phyloP scores from a whole-genome alignment of 495 filamentous ascomycete species.

The Physcia stellaris region DNA sequence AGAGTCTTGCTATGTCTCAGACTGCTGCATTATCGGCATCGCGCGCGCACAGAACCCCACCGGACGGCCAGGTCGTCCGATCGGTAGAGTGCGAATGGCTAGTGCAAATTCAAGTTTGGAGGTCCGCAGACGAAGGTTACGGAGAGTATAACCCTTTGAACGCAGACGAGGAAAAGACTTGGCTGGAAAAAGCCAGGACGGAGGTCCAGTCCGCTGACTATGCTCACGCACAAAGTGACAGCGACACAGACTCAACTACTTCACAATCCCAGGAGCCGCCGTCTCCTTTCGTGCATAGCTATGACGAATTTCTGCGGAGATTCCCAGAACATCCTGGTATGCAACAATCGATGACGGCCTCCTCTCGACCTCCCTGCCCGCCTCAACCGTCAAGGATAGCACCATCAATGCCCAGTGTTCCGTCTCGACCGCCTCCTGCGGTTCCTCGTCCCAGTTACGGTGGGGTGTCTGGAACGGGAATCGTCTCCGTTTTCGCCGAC shows the following conservation, averaged over 20 bases:
- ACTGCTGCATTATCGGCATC: slow-evolving; percentile 38
- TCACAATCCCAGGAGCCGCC: slow-evolving; percentile 17
- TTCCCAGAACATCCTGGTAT: slow-evolving; percentile 58
- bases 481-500: slow-evolving; percentile 36
- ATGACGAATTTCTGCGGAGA: slow-evolving; percentile 70
- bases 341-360: slow-evolving; percentile 64
- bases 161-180: slow-evolving; percentile 44
- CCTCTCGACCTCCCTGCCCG: slow-evolving; percentile 24
- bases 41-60: slow-evolving; percentile 25
- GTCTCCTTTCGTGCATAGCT: slow-evolving; percentile 37
- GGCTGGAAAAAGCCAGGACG: slow-evolving; percentile 45
- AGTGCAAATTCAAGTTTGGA: slow-evolving; percentile 38
- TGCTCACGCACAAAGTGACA: slow-evolving; percentile 23
- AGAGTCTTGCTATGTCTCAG: slow-evolving; percentile 45
- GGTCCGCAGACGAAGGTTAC: slow-evolving; percentile 39
- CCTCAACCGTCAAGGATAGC: slow-evolving; percentile 22
- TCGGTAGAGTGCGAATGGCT: slow-evolving; percentile 38
- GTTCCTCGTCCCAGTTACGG: slow-evolving; percentile 77
- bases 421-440: slow-evolving; percentile 66
- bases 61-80: slow-evolving; percentile 30
- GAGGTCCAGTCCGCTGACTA: slow-evolving; percentile 34
- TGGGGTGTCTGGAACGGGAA: slow-evolving; percentile 61
- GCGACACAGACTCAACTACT: slow-evolving; percentile 7
- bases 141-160: slow-evolving; percentile 47
- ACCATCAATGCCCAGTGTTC: slow-evolving; percentile 24